Conservation (phyloP, 257 asterid species). For the Avicennia marina region DNA sequence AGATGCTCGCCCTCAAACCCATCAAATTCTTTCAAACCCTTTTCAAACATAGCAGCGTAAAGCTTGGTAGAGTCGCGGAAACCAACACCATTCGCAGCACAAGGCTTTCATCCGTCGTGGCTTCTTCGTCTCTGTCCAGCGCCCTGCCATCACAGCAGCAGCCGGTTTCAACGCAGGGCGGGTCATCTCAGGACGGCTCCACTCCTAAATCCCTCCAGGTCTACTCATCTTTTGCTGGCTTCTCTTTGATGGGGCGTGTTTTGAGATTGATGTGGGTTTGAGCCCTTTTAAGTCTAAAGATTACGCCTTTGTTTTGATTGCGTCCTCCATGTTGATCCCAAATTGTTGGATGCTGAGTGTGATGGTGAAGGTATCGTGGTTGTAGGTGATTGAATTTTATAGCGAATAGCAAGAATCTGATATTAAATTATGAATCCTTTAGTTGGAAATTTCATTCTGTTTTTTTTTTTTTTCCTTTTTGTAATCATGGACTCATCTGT, state of each 20-base stretch:
- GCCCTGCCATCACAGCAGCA: constrained; percentile 38
- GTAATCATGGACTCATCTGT: too few relatives aligned
- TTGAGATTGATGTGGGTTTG: constrained; percentile 6
- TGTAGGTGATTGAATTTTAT: too few relatives aligned
- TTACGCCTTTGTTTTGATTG: constrained; percentile 8
- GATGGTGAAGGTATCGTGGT: too few relatives aligned
- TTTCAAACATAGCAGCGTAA: not conserved
- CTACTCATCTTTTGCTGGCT: not conserved
- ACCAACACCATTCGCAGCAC: constrained; percentile 11
- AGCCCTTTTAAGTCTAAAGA: constrained; percentile 10
- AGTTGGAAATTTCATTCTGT: too few relatives aligned
- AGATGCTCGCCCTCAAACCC: constrained; percentile 36
- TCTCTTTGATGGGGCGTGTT: constrained; percentile 9
- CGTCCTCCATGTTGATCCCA: not conserved
- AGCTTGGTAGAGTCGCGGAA: not conserved
- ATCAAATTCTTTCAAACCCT: constrained; percentile 13
- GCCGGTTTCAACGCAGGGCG: constrained; percentile 27
- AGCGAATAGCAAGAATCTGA: too few relatives aligned
- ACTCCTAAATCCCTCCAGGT: constrained; percentile 63
- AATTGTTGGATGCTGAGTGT: constrained; percentile 6
- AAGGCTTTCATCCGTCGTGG: constrained; percentile 39
- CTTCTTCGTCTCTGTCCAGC: constrained; percentile 37
- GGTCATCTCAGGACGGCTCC: constrained; percentile 18
- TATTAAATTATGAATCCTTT: too few relatives aligned
- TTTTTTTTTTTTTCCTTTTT: too few relatives aligned